phyloP scores from a whole-genome alignment of 257 asterid genomes.

The Nicotiana otophora region DNA sequence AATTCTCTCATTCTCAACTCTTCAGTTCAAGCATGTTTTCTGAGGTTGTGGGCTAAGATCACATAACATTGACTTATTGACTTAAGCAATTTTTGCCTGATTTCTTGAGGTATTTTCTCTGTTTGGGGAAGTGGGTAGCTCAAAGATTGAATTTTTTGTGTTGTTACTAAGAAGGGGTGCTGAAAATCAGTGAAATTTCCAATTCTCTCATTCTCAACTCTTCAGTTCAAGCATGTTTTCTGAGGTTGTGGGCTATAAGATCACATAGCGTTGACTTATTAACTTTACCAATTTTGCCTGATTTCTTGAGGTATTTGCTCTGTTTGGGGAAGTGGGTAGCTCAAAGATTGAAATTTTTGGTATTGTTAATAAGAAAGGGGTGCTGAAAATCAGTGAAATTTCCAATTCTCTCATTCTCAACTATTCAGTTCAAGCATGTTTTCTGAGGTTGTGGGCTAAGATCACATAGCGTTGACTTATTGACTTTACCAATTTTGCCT shows the following conservation, averaged over 20 bases:
- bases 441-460: not conserved
- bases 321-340: too few species aligned
- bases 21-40: too few species aligned
- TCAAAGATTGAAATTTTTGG: not conserved
- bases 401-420: too few species aligned
- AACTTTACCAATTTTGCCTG: not conserved
- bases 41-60: not conserved
- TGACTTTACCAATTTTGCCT: not conserved
- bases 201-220: too few species aligned
- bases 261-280: too few species aligned
- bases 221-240: too few species aligned
- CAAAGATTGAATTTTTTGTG: not conserved
- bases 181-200: not conserved
- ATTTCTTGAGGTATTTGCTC: too few species aligned
- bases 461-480: not conserved
- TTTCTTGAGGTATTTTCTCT: not conserved
- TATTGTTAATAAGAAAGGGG: not conserved
- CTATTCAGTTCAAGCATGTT: too few species aligned
- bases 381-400: not conserved
- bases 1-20: too few species aligned
- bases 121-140: not conserved
- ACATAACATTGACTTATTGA: slow-evolving; percentile 3
- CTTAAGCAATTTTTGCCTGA: not conserved
- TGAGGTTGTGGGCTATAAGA: too few species aligned
- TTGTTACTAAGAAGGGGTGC: not conserved